A percentile compares a stretch with the other conserved stretches of the same genome.
These are phyloP conservation scores for Nelumbo lutea DNA, from an alignment of 164 flowering plant species.

Conservation along the genomic window DNA sequence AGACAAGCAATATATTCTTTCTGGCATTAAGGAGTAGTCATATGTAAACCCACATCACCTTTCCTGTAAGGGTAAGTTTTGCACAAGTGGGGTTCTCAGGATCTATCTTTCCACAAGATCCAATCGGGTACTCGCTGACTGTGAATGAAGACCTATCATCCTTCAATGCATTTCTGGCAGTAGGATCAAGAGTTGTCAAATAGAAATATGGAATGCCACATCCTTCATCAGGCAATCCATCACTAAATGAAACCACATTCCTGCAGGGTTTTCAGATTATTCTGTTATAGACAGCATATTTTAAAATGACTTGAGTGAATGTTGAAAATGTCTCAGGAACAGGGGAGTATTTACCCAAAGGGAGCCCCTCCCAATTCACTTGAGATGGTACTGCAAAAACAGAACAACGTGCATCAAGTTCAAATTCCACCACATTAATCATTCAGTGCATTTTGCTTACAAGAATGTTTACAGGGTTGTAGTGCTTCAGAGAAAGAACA, in stretches of 20 bases:
- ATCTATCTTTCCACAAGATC: constrained; percentile 78
- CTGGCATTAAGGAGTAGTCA: background rate
- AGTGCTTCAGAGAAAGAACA: background rate
- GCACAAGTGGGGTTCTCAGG: constrained; percentile 93
- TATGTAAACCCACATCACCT: constrained; percentile 40
- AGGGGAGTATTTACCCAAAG: constrained; percentile 59
- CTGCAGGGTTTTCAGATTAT: constrained; percentile 37
- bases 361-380: constrained; percentile 80
- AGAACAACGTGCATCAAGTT: constrained; percentile 8
- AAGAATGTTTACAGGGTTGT: background rate
- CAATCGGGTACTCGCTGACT: constrained; percentile 71
- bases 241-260: constrained; percentile 95
- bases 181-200: constrained; percentile 86
- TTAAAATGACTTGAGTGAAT: background rate
- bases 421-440: background rate
- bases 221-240: constrained; percentile 74
- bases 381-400: constrained; percentile 76
- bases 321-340: background rate
- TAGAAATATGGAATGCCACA: constrained; percentile 89
- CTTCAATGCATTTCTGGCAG: constrained; percentile 70
- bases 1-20: background rate
- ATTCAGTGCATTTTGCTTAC: background rate
- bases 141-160: constrained; percentile 79
- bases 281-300: background rate
- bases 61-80: constrained; percentile 86